Base-by-base conservation (phyloP, 2,329 filamentous ascomycete genomes). In the Xylariaceae sp. region DNA sequence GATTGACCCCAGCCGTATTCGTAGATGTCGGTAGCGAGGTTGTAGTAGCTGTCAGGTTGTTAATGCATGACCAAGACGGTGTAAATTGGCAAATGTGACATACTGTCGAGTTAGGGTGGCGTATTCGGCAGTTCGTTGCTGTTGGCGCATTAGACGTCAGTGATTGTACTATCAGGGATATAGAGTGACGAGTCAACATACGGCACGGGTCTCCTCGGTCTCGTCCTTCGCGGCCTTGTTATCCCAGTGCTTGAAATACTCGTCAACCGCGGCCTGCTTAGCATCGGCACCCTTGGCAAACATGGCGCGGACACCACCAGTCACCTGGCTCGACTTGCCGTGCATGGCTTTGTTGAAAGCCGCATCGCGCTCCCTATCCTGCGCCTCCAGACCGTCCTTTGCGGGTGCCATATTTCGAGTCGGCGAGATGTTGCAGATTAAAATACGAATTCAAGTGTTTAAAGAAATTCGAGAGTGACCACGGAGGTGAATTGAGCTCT, bases 181-280 rank as follows among this genome's bases (percentile, higher is more conserved):
- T 6, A 6, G 22, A 6, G 22, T 26, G 11, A 6, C 6, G 22
- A 26, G 22, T 26, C 11, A 41, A 61, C 78, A 54, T 69, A 89
- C 87, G 67, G 89, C 85, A 61, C 91, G 82, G 54, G 79, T 83
- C 58, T 85, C 87, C 41, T 83, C 79, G 2, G 91, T 97, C 77
- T 98, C 93, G 32, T 83, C 78, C 49, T 77, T 81, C 24, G 73
- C 85, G 34, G 72, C 68, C 70, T 94, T 89, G 72, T 91, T 85
- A 66, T 95, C 89, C 87, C 87, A 95, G 65, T 95, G 89, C 76
- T 94, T 94, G 74, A 95, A 95, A 71, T 95, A 95, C 65, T 94
- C 87, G 61, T 93, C 87, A 19, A 90, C 79, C 35, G 89, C 89
- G 39, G 84, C 83, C 64, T 89, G 80, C 62, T 94, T 87, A 7